Evolutionary conservation across 805 yeast species (phyloP).

Genomic region (Candida piceae): DNA sequence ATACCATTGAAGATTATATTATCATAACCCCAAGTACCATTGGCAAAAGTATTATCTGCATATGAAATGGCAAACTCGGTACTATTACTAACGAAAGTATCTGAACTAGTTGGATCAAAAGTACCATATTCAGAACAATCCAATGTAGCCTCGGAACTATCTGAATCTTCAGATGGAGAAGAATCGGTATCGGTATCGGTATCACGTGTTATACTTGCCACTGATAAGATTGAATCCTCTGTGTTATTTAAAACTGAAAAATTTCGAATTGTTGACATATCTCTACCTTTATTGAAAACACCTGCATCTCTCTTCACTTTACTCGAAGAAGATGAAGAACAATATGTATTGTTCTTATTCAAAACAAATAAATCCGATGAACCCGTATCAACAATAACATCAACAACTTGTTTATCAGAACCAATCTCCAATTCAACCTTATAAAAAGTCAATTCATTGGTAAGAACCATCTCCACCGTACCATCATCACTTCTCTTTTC

Average conservation of each 20-base stretch:
- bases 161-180: conserved; percentile 2
- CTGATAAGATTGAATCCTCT: no score
- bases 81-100: conserved; percentile 34
- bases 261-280: no score
- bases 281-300: conserved; percentile 4
- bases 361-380: conserved; percentile 71
- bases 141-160: conserved; percentile 22
- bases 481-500: conserved; percentile 25
- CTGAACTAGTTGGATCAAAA: conserved; percentile 37
- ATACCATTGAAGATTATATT: conserved; percentile 46
- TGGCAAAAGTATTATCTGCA: conserved; percentile 45
- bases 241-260: no score
- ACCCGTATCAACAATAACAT: conserved; percentile 68
- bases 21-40: conserved; percentile 61
- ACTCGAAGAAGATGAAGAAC: conserved; percentile 19
- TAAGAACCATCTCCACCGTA: conserved; percentile 28
- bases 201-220: no score
- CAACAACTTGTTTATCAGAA: conserved; percentile 49
- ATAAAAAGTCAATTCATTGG: conserved; percentile 40
- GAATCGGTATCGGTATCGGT: neutral
- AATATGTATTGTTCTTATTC: conserved; percentile 43
- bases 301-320: neutral
- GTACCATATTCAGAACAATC: conserved; percentile 46
- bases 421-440: conserved; percentile 47
- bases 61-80: conserved; percentile 41